phyloP scores from a whole-genome alignment of 441 rosid species.

The Populus hybrid region DNA sequence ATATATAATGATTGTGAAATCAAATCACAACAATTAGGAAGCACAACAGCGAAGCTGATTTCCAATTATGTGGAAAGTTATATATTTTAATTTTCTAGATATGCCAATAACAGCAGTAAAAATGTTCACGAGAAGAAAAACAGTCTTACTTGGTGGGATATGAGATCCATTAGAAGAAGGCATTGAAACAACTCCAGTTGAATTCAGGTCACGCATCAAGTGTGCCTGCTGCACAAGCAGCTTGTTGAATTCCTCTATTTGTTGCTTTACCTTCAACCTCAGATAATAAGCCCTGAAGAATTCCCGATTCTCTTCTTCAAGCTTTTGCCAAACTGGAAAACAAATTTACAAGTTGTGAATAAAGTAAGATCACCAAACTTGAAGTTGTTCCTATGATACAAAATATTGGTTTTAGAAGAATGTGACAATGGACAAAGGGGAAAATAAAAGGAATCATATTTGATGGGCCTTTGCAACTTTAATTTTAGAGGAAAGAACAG shows the following conservation, averaged over 20 bases:
- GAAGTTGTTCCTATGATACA: background rate
- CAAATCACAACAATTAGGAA: background rate
- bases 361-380: slow-evolving; percentile 1
- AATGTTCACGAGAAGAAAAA: slow-evolving; percentile 3
- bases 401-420: background rate
- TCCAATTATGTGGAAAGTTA: background rate
- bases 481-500: background rate
- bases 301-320: slow-evolving; percentile 95
- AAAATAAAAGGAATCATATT: background rate
- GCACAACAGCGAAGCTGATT: background rate
- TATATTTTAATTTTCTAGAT: background rate
- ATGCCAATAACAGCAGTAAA: background rate
- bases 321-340: slow-evolving; percentile 96
- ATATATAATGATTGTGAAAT: background rate
- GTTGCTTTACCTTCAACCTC: slow-evolving; percentile 88
- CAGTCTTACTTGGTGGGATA: slow-evolving; percentile 61
- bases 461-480: background rate
- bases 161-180: slow-evolving; percentile 75
- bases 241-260: slow-evolving; percentile 90
- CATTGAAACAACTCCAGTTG: slow-evolving; percentile 52
- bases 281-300: slow-evolving; percentile 90
- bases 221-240: slow-evolving; percentile 87
- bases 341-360: slow-evolving; percentile 8
- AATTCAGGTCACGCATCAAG: slow-evolving; percentile 71
- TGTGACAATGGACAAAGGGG: background rate